Evolutionary conservation across 805 yeast genomes (phyloP).

Genomic region (Metschnikowia amazonensis): DNA sequence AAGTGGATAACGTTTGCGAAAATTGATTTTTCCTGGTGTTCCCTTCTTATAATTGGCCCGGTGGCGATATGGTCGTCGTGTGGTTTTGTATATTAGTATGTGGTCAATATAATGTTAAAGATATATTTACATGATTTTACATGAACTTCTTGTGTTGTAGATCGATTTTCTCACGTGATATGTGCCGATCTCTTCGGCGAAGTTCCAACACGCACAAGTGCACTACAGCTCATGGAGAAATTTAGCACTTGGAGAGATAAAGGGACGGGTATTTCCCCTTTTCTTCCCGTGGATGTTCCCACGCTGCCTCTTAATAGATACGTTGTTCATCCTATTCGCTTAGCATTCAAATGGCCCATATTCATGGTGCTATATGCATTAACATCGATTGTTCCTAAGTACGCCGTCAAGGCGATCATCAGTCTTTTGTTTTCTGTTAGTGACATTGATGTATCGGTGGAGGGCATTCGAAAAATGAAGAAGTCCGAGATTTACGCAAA

Average conservation of each 20-base stretch:
- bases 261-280: constrained; percentile 92
- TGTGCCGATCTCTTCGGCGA: background rate
- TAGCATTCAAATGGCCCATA: constrained; percentile 32
- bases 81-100: constrained; percentile 23
- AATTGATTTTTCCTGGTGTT: constrained; percentile 21
- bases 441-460: constrained; percentile 37
- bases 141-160: background rate
- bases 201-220: background rate
- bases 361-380: constrained; percentile 14
- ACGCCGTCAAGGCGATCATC: constrained; percentile 18
- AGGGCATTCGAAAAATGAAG: constrained; percentile 48
- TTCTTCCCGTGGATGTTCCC: constrained; percentile 52
- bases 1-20: constrained; percentile 17
- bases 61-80: constrained; percentile 19
- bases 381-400: constrained; percentile 21
- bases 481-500: constrained; percentile 25
- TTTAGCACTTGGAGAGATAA: constrained; percentile 82
- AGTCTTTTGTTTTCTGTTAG: constrained; percentile 34
- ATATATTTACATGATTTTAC: constrained; percentile 9
- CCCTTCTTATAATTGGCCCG: constrained; percentile 19
- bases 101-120: constrained; percentile 23
- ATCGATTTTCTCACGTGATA: background rate
- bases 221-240: constrained; percentile 19
- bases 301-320: constrained; percentile 9
- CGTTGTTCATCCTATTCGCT: constrained; percentile 11